These are phyloP conservation scores for Oligophagozyma castellii DNA, from an alignment of 1,139 yeast species.

Conservation along the genomic window DNA sequence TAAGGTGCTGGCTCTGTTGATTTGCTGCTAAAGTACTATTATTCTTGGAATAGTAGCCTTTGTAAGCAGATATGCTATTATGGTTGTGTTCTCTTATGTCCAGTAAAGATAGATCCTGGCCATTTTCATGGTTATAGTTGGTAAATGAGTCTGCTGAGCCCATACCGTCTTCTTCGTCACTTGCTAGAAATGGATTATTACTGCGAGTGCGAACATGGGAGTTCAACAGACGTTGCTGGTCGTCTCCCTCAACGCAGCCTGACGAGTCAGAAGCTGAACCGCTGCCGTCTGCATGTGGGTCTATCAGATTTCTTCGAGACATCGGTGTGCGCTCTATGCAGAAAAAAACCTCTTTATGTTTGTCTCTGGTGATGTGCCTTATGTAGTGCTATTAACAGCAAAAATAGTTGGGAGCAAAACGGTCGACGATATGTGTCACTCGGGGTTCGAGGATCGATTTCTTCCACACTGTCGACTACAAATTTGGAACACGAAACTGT, in stretches of 20 bases:
- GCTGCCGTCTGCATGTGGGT: not conserved
- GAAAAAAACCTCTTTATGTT: not conserved
- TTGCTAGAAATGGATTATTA: conserved; percentile 12
- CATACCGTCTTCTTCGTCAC: conserved; percentile 14
- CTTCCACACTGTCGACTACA: no score
- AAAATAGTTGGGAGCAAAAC: no score
- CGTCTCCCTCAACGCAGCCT: not conserved
- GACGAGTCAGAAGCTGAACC: conserved; percentile 1
- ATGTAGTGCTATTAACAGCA: no score
- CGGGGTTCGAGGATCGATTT: no score
- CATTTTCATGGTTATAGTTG: not conserved
- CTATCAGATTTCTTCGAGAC: conserved; percentile 1
- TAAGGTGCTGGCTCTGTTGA: not conserved
- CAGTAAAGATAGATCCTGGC: conserved; percentile 1
- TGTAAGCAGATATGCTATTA: conserved; percentile 14
- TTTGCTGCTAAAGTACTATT: conserved; percentile 4
- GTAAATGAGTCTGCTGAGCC: conserved; percentile 1
- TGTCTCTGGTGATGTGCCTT: no score
- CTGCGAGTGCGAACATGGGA: conserved; percentile 1
- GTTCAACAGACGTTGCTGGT: not conserved
- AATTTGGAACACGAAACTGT: no score
- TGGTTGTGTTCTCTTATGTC: conserved; percentile 2
- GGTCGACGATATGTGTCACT: no score
- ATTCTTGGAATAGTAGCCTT: conserved; percentile 18
- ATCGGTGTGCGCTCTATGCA: not conserved